Evolutionary conservation across 2,329 filamentous ascomycete genomes (phyloP), one percentile per base, ranked within the genome.

Genomic region (Aspergillus sp.): DNA sequence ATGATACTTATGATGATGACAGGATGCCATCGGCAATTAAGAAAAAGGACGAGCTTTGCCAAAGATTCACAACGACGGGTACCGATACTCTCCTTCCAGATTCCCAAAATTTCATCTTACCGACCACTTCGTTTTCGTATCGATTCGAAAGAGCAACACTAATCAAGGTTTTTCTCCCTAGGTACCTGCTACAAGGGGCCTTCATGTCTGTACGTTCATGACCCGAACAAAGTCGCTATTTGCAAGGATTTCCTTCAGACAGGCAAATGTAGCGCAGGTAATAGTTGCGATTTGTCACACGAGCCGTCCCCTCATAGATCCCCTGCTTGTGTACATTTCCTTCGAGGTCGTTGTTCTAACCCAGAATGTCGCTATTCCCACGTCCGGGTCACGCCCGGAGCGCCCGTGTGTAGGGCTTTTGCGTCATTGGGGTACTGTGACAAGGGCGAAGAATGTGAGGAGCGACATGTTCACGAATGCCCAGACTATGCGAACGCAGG

Each of bases 401-500:
- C 93, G 51, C 86, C 84, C 31, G 90, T 97, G 48, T 99, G 95
- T 78, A 85, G 87, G 66, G 78, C 85, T 19, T 98, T 99, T 79
- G 93, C 90, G 27, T 85, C 87, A 54, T 84, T 93, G 69, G 93
- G 95, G 53, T 98, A 92, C 75, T 98, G 95, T 79, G 87, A 90
- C 61, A 90, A 90, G 72, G 95, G 93, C 60, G 82, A 84, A 56
- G 77, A 82, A 55, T 98, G 95, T 76, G 77, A 85, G 59, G 86
- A 95, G 63, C 89, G 92, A 60, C 95, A 99, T 79, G 89, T 93
- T 57, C 89, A 89, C 77, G 93, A 98, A 75, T 98, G 95, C 75
- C 93, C 95, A 62, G 90, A 96, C 73, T 97, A 96, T 80, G 90
- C 91, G 83, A 96, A 96, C 77, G 91, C 85, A 60, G 93, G 93